phyloP scores from a whole-genome alignment of 2,329 filamentous ascomycete species.

The Arachnomyces sp. region DNA sequence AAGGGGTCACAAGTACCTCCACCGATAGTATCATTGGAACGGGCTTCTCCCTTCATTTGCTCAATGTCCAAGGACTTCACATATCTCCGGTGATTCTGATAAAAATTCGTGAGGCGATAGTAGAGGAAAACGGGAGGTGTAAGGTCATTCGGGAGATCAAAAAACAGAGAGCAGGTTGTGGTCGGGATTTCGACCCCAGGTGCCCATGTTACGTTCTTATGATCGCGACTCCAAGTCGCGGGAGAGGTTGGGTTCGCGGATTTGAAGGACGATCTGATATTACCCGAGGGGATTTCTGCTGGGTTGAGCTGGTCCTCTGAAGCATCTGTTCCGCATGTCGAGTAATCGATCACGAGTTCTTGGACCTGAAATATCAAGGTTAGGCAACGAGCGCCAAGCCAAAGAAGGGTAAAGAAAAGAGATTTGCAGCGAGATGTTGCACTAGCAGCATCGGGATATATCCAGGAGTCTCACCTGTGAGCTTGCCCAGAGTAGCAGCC shows the following conservation, averaged over 20 bases:
- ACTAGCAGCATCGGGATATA: too few relatives aligned
- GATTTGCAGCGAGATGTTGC: neutral
- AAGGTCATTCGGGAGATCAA: slow-evolving; percentile 72
- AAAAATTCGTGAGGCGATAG: slow-evolving; percentile 95
- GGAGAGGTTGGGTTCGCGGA: slow-evolving; percentile 34
- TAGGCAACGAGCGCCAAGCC: slow-evolving; percentile 3
- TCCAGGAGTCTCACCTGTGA: slow-evolving; percentile 51
- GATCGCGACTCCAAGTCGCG: slow-evolving; percentile 24
- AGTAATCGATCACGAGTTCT: slow-evolving; percentile 88
- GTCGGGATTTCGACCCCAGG: slow-evolving; percentile 28
- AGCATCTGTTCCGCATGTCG: slow-evolving; percentile 59
- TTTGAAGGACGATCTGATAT: slow-evolving; percentile 67
- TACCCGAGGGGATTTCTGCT: slow-evolving; percentile 46
- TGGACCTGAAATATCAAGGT: slow-evolving; percentile 59
- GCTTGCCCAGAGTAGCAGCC: slow-evolving; percentile 77
- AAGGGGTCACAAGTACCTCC: slow-evolving; percentile 71
- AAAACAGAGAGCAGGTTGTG: slow-evolving; percentile 62
- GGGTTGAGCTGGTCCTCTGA: slow-evolving; percentile 36
- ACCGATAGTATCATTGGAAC: slow-evolving; percentile 54
- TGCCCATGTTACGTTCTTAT: slow-evolving; percentile 16
- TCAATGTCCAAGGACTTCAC: slow-evolving; percentile 79
- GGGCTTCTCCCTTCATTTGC: slow-evolving; percentile 69
- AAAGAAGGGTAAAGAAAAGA: neutral
- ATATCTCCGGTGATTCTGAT: slow-evolving; percentile 96
- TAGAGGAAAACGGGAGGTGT: slow-evolving; percentile 81